A percentile compares a stretch with the other conserved stretches of the same genome.
phyloP scores from a whole-genome alignment of 352 stramenopile species.

The Blastocystis sp. region DNA sequence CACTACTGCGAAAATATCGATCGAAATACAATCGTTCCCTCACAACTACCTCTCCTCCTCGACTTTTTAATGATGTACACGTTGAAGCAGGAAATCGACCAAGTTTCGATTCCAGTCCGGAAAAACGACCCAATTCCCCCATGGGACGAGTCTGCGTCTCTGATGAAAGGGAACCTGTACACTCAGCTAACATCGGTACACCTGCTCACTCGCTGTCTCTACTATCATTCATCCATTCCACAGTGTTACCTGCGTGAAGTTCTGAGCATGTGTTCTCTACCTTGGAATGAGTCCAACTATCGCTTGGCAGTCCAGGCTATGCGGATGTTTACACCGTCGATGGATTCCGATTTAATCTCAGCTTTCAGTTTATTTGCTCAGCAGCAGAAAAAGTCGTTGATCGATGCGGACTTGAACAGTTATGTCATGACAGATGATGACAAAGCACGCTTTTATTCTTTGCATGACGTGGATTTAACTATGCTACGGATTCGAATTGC shows the following conservation, averaged over 20 bases:
- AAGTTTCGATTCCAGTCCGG: not conserved
- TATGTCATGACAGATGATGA: constrained; percentile 9
- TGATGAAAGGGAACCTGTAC: not conserved
- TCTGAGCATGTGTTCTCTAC: not conserved
- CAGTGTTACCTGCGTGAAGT: not conserved
- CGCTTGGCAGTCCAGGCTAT: not conserved
- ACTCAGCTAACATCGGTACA: constrained; percentile 16
- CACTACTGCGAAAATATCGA: constrained; percentile 40
- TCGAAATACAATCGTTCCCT: constrained; percentile 37
- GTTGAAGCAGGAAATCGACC: not conserved
- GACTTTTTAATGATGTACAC: constrained; percentile 57
- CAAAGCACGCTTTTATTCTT: not conserved
- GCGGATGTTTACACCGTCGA: not conserved
- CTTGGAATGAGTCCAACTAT: constrained; percentile 28
- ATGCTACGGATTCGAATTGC: not conserved
- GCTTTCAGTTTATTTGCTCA: not conserved
- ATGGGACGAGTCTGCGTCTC: not conserved
- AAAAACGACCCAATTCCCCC: not conserved
- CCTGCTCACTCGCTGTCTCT: constrained; percentile 1
- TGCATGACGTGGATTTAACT: not conserved
- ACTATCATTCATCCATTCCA: constrained; percentile 24
- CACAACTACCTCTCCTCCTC: constrained; percentile 20
- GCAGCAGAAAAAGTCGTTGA: not conserved
- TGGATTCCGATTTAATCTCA: not conserved
- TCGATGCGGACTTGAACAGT: not conserved